Evolutionary conservation across 2,329 filamentous ascomycete species (phyloP), one percentile per base, ranked within the genome.

Genomic region (Xylaria digitata): DNA sequence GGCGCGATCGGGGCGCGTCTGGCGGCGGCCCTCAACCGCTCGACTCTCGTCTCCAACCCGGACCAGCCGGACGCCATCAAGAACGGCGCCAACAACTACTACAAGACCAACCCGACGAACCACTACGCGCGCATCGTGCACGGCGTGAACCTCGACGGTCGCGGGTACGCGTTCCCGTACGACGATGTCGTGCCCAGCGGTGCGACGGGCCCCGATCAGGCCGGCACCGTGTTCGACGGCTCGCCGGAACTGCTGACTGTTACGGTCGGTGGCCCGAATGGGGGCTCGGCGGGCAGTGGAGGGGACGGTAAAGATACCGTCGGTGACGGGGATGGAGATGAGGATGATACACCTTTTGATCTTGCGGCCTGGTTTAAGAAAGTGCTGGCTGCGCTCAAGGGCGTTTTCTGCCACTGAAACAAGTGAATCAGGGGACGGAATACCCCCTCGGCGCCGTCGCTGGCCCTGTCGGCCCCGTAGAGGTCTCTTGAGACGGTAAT

Each of bases 11-110:
- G 89, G 8, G 91, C 93, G 0, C 85, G 92, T n/a, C 80, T 96
- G 15, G 86, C 90, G 0, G 92, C 92, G 0, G 91, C 90, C 0
- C 87, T 95, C 74, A 93, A 94, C 79, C 85, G 92, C 23, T 89
- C 86, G 40, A 94, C 90, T 11, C 79, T 96, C 67, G 78, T 92
- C 56, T 75, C 78, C 21, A 80, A 85, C 72, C 60, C 76, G n/a
- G 72, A 74, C 70, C 88, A 86, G 79, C 88, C 86, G 15, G 81
- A 85, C 61, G 81, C 82, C 49, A 85, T 86, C 73, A 2, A 11
- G 6, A 77, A 85, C 1, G 75, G 85, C 48, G 90, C 88, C 45
- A 91, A 92, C 76, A 89, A 91, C 76, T 92, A 90, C 75, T 70
- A 70, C 57, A 85, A 87, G 75, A 68, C 73, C 0, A 78, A 84